phyloP scores from a whole-genome alignment of 2,329 filamentous ascomycete genomes.

The Zalaria sp. region DNA sequence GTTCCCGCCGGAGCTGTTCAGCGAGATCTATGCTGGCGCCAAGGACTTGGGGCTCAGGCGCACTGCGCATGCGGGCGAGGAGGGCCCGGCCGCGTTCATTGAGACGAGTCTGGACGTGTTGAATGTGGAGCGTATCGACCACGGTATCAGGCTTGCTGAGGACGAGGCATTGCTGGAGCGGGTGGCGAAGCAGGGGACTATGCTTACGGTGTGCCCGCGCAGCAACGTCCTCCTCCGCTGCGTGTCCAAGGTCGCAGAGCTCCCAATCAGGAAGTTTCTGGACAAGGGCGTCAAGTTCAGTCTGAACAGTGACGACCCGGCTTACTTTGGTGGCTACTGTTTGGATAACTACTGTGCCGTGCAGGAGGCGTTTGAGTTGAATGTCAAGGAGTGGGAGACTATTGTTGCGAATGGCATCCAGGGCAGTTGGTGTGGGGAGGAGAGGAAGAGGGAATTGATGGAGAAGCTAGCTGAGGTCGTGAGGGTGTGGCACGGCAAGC shows the following conservation, averaged over 20 bases:
- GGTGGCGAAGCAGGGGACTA: conserved; percentile 40
- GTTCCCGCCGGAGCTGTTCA: conserved; percentile 40
- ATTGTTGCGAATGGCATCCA: conserved; percentile 49
- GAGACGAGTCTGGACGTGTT: conserved; percentile 47
- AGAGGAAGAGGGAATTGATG: conserved; percentile 47
- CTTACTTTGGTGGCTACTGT: conserved; percentile 64
- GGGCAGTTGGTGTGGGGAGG: conserved; percentile 54
- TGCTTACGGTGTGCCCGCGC: conserved; percentile 60
- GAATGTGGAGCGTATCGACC: conserved; percentile 54
- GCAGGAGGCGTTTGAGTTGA: conserved; percentile 54
- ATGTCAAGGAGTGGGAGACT: conserved; percentile 48
- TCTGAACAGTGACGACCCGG: conserved; percentile 62
- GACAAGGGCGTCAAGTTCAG: conserved; percentile 52
- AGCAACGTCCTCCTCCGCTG: conserved; percentile 55
- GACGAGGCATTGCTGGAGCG: conserved; percentile 44
- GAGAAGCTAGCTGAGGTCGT: conserved; percentile 1
- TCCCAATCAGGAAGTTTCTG: conserved; percentile 50
- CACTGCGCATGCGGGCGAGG: conserved; percentile 67
- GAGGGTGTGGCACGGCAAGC: too few relatives aligned
- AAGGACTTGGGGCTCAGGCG: conserved; percentile 38
- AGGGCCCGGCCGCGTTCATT: conserved; percentile 56
- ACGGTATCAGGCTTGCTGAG: conserved; percentile 53
- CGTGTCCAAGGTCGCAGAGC: conserved; percentile 36
- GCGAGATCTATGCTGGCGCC: conserved; percentile 45
- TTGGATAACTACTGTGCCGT: conserved; percentile 63